A percentile compares a stretch with the other conserved stretches of the same genome.
Evolutionary conservation across 2,329 filamentous ascomycete species (phyloP).

Genomic region (Aspergillus sp.): DNA sequence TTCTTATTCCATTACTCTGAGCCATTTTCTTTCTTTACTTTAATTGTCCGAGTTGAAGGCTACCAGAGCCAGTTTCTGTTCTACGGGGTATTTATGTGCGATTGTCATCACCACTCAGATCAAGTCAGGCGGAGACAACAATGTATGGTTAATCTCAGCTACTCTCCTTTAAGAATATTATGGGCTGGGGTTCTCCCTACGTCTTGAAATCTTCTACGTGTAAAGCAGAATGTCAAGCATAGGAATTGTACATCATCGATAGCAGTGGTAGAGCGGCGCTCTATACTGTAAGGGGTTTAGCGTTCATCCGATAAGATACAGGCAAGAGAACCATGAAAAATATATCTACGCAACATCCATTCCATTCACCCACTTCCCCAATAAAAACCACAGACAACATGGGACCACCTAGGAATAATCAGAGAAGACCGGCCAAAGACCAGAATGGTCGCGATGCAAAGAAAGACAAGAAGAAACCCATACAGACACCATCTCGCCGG

Average conservation of each 20-base stretch:
- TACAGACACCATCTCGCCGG: constrained; percentile 4
- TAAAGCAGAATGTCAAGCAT: too few relatives aligned
- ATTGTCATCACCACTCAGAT: constrained; percentile 5
- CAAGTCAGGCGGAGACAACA: neutral
- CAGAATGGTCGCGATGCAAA: constrained; percentile 5
- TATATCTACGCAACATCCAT: neutral
- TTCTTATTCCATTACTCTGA: constrained; percentile 24
- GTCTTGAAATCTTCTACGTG: too few relatives aligned
- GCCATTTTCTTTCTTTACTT: constrained; percentile 13
- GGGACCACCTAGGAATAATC: constrained; percentile 6
- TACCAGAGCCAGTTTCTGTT: constrained; percentile 10
- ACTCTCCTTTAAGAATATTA: too few relatives aligned
- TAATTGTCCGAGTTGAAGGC: constrained; percentile 11
- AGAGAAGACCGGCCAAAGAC: neutral
- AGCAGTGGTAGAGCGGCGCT: too few relatives aligned
- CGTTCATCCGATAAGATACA: neutral
- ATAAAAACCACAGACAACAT: neutral
- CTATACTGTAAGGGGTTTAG: too few relatives aligned
- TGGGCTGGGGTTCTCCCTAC: too few relatives aligned
- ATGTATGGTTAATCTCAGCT: neutral
- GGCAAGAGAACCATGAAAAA: constrained; percentile 1
- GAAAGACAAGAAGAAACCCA: constrained; percentile 12
- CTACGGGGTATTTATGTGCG: constrained; percentile 8
- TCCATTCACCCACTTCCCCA: too few relatives aligned
- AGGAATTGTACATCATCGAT: too few relatives aligned